Evolutionary conservation across 2,329 filamentous ascomycete species (phyloP), one percentile per base, ranked within the genome.

Genomic region (Aspergillus sp.): DNA sequence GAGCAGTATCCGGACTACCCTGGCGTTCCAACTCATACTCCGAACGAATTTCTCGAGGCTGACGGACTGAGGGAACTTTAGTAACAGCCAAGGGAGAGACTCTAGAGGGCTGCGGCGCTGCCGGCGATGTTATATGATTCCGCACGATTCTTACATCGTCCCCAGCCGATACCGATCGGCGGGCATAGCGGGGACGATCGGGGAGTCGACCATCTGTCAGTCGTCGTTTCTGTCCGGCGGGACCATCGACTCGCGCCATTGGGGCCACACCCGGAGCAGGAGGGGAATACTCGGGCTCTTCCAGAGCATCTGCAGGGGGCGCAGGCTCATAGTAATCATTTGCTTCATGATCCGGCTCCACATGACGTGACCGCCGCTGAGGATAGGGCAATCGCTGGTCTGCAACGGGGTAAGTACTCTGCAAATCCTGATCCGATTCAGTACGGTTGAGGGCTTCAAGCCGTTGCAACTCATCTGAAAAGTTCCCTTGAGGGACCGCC

Each of bases 31-130:
- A 52, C 22, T 54, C 60, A 50, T 66, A 66, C 43, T 71, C 76
- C 56, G 70, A 70, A 20, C 73, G 68, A 41, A 65, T 75, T 71
- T 60, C 81, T 75, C 73, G 86, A 66, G 57, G 80, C 76, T 68
- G 87, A 79, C 57, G 83, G 59, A 79, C 64, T 46, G 73, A 69
- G 54, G 79, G 73, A 49, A 75, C 70, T 65, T 82, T 82, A 50
- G 78, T 68, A 42, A 76, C 73, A 51, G 81, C 78, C 55, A 84
- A 70, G 44, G 81, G 80, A 22, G 82, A 82, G 20, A 84, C 84
- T 65, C 89, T 86, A 45, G 85, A 84, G 49, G 89, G 88, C 64
- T 89, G 88, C 22, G 89, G 88, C 47, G 89, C 89, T 65, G 87
- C 74, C 40, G 87, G 87, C 33, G 85, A 86, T 47, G 85, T 82